Percentiles rank a stretch among this genome's conserved stretches.
phyloP scores from a whole-genome alignment of 176 grass and related monocot genomes.

The Avena sativa region DNA sequence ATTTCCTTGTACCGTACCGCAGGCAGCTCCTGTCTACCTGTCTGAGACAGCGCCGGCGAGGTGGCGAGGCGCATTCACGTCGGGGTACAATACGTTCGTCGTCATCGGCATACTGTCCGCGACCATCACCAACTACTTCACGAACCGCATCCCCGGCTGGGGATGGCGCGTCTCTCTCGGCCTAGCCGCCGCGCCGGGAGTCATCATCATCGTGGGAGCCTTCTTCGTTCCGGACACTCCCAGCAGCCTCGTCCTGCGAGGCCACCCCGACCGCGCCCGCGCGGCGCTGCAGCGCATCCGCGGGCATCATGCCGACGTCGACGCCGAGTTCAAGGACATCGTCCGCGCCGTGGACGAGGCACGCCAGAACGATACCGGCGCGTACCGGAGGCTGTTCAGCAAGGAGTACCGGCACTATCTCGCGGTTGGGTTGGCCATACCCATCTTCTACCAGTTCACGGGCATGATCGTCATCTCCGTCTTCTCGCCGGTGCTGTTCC shows the following conservation, averaged over 20 bases:
- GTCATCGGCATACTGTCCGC: slow-evolving; percentile 58
- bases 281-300: slow-evolving; percentile 55
- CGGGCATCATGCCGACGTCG: slow-evolving; percentile 29
- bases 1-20: not conserved
- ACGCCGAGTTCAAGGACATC: slow-evolving; percentile 64
- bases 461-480: slow-evolving; percentile 61
- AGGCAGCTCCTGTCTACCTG: slow-evolving; percentile 68
- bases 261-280: slow-evolving; percentile 42
- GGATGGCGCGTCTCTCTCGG: slow-evolving; percentile 82
- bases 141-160: slow-evolving; percentile 51
- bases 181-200: slow-evolving; percentile 57
- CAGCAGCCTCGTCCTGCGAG: slow-evolving; percentile 67
- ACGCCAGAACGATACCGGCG: slow-evolving; percentile 47
- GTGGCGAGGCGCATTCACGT: slow-evolving; percentile 81
- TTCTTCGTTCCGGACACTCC: slow-evolving; percentile 61
- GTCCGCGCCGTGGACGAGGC: slow-evolving; percentile 42
- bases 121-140: slow-evolving; percentile 66
- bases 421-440: slow-evolving; percentile 56
- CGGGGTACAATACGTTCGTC: slow-evolving; percentile 64
- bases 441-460: slow-evolving; percentile 57
- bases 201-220: slow-evolving; percentile 44
- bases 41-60: slow-evolving; percentile 67
- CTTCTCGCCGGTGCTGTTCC: slow-evolving; percentile 66
- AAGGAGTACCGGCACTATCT: slow-evolving; percentile 53
- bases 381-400: slow-evolving; percentile 50